Evolutionary conservation across 306 rosid genomes (phyloP), one percentile per base, ranked within the genome.

Genomic region (Trifolium pratense): DNA sequence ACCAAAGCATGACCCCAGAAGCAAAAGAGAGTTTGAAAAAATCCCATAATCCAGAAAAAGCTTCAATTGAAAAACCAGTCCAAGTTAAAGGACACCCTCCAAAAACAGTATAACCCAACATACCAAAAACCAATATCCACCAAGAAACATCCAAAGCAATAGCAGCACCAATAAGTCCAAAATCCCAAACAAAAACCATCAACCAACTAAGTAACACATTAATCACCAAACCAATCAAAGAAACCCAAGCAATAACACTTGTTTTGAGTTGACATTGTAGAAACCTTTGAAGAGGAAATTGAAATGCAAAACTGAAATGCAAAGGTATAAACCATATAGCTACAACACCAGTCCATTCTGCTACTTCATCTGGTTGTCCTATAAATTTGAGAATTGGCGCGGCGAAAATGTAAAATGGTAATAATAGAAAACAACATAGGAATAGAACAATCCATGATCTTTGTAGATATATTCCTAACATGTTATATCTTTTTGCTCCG

Each of bases 1-100:
- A 91, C 96, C 94, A 87, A 11, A 91, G 86, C 92, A 91, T 91
- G 66, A 88, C 80, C 1, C 94, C 94, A 70, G 92, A 82, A 62
- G 90, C 90, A 16, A 78, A 68, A 17, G 97, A 91, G 23, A 91
- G 90, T 71, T 84, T 89, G 71, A 81, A 23, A 20, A 91, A 89
- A 6, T 89, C 88, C 90, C 92, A 91, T 9, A 91, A 90, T 7
- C 92, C 92, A 57, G 75, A 58, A 79, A 91, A 87, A 21, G 97
- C 91, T 80, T 89, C 79, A 3, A 64, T 0, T 0, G 97, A 91
- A 64, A 84, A 84, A 11, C 94, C 92, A 26, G 51, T 49, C 97
- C 97, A 89, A 48, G 92, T 91, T 9, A 71, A 74, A 53, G 97
- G 94, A 26, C 97, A 91, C 3, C 92, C 85, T 25, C 97, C 97